phyloP scores from a whole-genome alignment of 2,329 filamentous ascomycete genomes.

The Fusarium sp. region DNA sequence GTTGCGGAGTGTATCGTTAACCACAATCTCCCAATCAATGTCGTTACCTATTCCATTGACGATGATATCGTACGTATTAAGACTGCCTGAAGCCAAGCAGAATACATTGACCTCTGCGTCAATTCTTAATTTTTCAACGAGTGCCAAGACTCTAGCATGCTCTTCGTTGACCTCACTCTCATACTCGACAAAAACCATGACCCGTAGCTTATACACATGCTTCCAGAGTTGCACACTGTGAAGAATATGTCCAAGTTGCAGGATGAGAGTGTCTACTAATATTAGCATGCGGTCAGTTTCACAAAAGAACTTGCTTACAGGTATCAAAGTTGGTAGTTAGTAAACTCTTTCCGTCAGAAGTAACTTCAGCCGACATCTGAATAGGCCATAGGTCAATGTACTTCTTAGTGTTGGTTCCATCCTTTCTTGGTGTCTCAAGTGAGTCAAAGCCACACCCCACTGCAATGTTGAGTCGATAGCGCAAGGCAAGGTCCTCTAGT shows the following conservation, averaged over 20 bases:
- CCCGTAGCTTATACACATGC: slow-evolving; percentile 76
- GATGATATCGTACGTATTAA: slow-evolving; percentile 81
- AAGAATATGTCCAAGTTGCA: slow-evolving; percentile 87
- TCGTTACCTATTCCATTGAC: slow-evolving; percentile 75
- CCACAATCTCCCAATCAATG: slow-evolving; percentile 67
- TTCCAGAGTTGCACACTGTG: slow-evolving; percentile 86
- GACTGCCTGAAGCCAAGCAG: slow-evolving; percentile 79
- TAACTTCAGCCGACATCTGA: slow-evolving; percentile 89
- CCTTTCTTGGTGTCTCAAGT: slow-evolving; percentile 76
- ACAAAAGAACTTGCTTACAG: slow-evolving; percentile 64
- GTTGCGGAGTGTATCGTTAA: slow-evolving; percentile 74
- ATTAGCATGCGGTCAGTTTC: slow-evolving; percentile 14
- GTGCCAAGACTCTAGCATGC: slow-evolving; percentile 74
- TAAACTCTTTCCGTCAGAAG: slow-evolving; percentile 73
- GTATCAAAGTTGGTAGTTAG: slow-evolving; percentile 93
- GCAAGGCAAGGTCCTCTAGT: slow-evolving; percentile 82
- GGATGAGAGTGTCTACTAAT: slow-evolving; percentile 75
- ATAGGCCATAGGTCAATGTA: slow-evolving; percentile 93
- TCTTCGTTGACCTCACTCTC: slow-evolving; percentile 87
- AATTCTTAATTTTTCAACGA: slow-evolving; percentile 85
- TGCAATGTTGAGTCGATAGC: slow-evolving; percentile 85
- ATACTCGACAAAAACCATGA: slow-evolving; percentile 91
- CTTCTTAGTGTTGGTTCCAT: slow-evolving; percentile 73
- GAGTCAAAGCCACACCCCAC: slow-evolving; percentile 84
- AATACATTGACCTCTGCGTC: slow-evolving; percentile 84